Evolutionary conservation across 1,139 yeast genomes (phyloP), one percentile per base, ranked within the genome.

Genomic region (Pichia inconspicua): DNA sequence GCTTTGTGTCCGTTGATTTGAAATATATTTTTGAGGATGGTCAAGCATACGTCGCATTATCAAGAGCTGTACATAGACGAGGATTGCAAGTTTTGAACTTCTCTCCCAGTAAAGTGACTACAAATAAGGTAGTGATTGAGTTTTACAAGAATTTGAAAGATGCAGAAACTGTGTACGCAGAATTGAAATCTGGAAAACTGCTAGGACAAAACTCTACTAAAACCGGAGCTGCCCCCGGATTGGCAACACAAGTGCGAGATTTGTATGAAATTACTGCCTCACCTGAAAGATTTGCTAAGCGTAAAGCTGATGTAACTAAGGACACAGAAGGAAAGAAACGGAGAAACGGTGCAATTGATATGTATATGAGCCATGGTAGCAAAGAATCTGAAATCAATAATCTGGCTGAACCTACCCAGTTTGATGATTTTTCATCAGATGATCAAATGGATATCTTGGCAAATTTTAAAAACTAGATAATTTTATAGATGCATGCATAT

Each of bases 41-140:
- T 0, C 98, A 92, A 64, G 95, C 96, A 0, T 92, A 92, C 63
- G 97, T 90, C 31, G 97, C 97, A 0, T 70, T 90, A 36, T 84
- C 95, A 1, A 75, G 97, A 62, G 97, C 96, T 1, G 84, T 82
- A 0, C 77, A 84, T 7, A 71, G 95, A 59, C 78, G 78, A 2
- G 95, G 95, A 0, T 68, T 89, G 40, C 95, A 87, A 58, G 86
- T 89, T 1, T 63, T 80, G 46, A 83, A 87, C 56, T 89, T 89
- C 62, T 72, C 77, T 49, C 73, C 72, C 39, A 58, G 63, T 1
- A 79, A 76, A 56, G 82, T 86, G 7, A 70, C 65, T 56, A 79
- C 88, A 0, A 85, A 84, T 64, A 71, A 72, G 0, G 77, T 72
- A 53, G 96, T 87, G 3, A 69, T 71, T 30, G 68, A 72, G 8